phyloP scores from a whole-genome alignment of 2,329 filamentous ascomycete genomes.

The Colletotrichum truncatum region DNA sequence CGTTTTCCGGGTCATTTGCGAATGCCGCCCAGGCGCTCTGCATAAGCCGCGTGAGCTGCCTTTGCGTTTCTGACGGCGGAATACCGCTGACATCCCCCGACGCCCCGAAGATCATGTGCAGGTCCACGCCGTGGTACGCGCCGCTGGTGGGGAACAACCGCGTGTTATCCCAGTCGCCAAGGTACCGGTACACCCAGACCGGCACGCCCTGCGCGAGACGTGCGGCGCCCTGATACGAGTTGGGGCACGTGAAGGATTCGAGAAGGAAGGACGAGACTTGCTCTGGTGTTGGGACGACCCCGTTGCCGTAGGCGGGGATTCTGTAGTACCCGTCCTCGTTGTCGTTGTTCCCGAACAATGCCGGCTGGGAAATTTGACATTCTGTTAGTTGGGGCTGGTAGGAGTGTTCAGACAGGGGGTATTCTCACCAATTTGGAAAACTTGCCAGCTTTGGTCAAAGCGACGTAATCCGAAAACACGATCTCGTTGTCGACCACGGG shows the following conservation, averaged over 20 bases:
- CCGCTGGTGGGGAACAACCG: constrained; percentile 54
- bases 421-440: constrained; percentile 44
- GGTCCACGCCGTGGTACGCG: constrained; percentile 58
- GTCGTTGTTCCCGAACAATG: constrained; percentile 52
- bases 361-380: constrained; percentile 39
- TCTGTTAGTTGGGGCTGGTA: accelerated
- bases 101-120: constrained; percentile 57
- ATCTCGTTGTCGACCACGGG: constrained; percentile 49
- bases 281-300: constrained; percentile 46
- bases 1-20: constrained; percentile 44
- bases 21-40: constrained; percentile 52
- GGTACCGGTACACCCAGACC: constrained; percentile 56
- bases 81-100: constrained; percentile 49
- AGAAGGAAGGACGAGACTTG: constrained; percentile 50
- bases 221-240: constrained; percentile 46
- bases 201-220: constrained; percentile 45
- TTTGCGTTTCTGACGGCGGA: constrained; percentile 39
- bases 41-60: constrained; percentile 44
- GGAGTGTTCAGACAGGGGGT: accelerated
- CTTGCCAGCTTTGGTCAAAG: constrained; percentile 40
- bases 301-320: constrained; percentile 49
- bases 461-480: constrained; percentile 52
- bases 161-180: constrained; percentile 59
- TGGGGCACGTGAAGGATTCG: constrained; percentile 57
- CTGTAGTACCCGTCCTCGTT: constrained; percentile 59